Evolutionary conservation across 176 grass and related monocot genomes (phyloP), one percentile per base, ranked within the genome.

Genomic region (Stipa capillata): DNA sequence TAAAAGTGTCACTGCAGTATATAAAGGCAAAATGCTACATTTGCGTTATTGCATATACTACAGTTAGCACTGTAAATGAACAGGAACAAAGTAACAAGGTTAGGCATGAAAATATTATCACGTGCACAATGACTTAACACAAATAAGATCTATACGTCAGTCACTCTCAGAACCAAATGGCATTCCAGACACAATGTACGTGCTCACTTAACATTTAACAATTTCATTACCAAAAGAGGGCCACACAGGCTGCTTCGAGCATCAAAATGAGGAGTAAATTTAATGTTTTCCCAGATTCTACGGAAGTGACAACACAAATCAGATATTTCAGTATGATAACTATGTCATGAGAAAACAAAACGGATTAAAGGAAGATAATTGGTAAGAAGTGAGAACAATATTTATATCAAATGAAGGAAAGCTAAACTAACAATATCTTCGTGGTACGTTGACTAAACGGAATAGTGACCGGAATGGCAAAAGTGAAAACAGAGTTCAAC

Each of bases 101-200:
- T n/a, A n/a, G n/a, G n/a, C n/a, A n/a, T n/a, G n/a, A n/a, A n/a
- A n/a, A n/a, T n/a, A n/a, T n/a, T n/a, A n/a, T n/a, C n/a, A n/a
- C n/a, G n/a, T n/a, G n/a, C n/a, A n/a, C n/a, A 25, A 69, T 50
- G 48, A 58, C 36, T 60, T n/a, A 40, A 21, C 14, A 79, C 35
- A 65, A 68, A 52, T 52, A 69, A 23, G 6, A 81, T 58, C 8
- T 27, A 49, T 29, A 51, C 44, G 54, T 54, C 74, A 69, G 70
- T 71, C 43, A 56, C 15, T 62, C 48, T 69, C 43, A 39, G 28
- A 85, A 69, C 20, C 52, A 75, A 75, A 80, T 69, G 69, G n/a
- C 39, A 52, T 14, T 52, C 50, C 45, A 74, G 39, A 31, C 53
- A 74, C 34, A 65, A 29, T 15, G 2, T 25, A 7, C 3, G 17